Conservation (phyloP, 306 rosid genomes). For the Calophaca sinica region DNA sequence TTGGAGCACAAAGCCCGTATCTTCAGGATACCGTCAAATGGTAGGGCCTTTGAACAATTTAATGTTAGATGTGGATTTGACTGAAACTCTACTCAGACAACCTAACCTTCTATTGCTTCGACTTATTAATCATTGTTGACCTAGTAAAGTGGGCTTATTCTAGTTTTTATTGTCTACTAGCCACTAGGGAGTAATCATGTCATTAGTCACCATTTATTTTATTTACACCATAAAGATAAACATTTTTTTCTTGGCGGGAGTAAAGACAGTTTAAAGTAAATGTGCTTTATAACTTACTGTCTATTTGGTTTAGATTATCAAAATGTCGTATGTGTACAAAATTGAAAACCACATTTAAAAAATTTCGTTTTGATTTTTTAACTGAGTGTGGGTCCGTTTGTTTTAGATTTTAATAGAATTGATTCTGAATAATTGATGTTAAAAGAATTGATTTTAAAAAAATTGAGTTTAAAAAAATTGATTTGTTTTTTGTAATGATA, state of each 20-base stretch:
- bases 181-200: slow-evolving; percentile 38
- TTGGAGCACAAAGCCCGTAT: slow-evolving; percentile 36
- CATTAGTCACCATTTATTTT: slow-evolving; percentile 6
- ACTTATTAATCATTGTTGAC: slow-evolving; percentile 42
- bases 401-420: no score
- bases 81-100: slow-evolving; percentile 18
- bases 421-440: no score
- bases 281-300: no score
- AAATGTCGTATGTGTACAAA: no score
- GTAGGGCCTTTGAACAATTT: slow-evolving; percentile 44
- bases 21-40: slow-evolving; percentile 36
- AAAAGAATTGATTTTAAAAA: no score
- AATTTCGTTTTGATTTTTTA: no score
- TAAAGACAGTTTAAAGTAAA: background rate
- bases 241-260: slow-evolving; percentile 39
- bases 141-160: slow-evolving; percentile 49
- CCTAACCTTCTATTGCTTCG: slow-evolving; percentile 40
- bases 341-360: no score
- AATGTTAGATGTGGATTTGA: slow-evolving; percentile 47
- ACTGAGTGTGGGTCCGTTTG: no score
- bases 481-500: no score
- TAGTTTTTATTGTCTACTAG: slow-evolving; percentile 41
- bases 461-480: no score
- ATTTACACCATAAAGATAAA: slow-evolving; percentile 27
- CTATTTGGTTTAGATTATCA: no score